Percentiles rank a stretch among this genome's conserved stretches.
These are phyloP conservation scores for Schizochytrium sp. DNA, from an alignment of 108 stramenopile genomes.

Conservation along the genomic window DNA sequence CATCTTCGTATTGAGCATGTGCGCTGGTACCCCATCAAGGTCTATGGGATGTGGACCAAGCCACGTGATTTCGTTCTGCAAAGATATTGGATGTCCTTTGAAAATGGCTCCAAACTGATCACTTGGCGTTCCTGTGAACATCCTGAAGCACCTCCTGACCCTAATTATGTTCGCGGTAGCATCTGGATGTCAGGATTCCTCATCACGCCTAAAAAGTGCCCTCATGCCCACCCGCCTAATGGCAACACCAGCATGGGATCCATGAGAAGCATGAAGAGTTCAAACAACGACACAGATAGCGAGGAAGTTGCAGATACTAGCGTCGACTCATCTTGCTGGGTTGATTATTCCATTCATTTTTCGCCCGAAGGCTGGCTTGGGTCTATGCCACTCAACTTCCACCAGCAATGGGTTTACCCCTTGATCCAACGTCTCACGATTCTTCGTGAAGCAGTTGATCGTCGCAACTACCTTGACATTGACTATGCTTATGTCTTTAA, in stretches of 20 bases:
- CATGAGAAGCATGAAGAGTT: not conserved
- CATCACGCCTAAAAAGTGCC: constrained; percentile 43
- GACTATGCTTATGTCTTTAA: constrained; percentile 57
- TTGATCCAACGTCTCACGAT: constrained; percentile 23
- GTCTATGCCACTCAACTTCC: not conserved
- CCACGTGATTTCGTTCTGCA: constrained; percentile 60
- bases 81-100: constrained; percentile 58
- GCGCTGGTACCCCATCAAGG: constrained; percentile 38
- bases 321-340: constrained; percentile 35
- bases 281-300: not conserved
- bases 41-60: constrained; percentile 43
- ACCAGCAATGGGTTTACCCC: constrained; percentile 24
- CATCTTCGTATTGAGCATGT: constrained; percentile 52
- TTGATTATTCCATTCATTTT: constrained; percentile 53
- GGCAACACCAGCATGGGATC: too few relatives aligned
- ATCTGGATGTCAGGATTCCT: constrained; percentile 60
- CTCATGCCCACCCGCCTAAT: not conserved
- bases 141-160: constrained; percentile 37
- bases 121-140: constrained; percentile 50
- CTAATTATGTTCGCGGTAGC: constrained; percentile 33
- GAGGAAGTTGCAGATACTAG: not conserved
- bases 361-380: constrained; percentile 15
- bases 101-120: constrained; percentile 49
- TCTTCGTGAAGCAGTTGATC: constrained; percentile 21
- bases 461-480: constrained; percentile 25